Conservation (phyloP, 2,329 filamentous ascomycete genomes). For the Furcasterigmium furcatum region DNA sequence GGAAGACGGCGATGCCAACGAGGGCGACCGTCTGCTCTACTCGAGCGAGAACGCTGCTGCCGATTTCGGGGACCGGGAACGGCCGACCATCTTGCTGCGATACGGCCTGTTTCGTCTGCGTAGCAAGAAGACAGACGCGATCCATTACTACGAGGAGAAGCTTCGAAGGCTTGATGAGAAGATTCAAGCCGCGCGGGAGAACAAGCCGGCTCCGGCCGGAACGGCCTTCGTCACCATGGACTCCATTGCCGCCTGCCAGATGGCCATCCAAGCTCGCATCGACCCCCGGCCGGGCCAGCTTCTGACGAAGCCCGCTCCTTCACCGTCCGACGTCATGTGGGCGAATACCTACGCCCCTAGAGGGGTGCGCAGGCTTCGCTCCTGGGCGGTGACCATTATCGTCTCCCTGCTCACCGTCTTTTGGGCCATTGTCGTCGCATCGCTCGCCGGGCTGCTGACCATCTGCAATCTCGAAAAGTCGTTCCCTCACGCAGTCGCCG, state of each 20-base stretch:
- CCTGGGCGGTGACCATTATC: constrained; percentile 80
- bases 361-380: constrained; percentile 67
- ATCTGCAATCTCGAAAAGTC: constrained; percentile 75
- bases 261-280: constrained; percentile 92
- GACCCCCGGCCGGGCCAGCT: constrained; percentile 86
- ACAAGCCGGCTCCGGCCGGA: constrained; percentile 73
- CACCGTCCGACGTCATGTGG: constrained; percentile 94
- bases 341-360: constrained; percentile 83
- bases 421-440: constrained; percentile 81
- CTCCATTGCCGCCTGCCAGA: constrained; percentile 86
- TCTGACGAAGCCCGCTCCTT: constrained; percentile 79
- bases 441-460: constrained; percentile 76
- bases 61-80: constrained; percentile 35
- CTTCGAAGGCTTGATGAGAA: constrained; percentile 75
- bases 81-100: constrained; percentile 72
- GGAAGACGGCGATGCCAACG: constrained; percentile 43
- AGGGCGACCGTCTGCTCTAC: constrained; percentile 56
- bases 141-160: constrained; percentile 90
- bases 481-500: constrained; percentile 65
- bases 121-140: constrained; percentile 76
- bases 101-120: constrained; percentile 74
- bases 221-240: constrained; percentile 98
- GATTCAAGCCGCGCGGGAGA: constrained; percentile 67
- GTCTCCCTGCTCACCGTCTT: constrained; percentile 82
- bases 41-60: constrained; percentile 7